These are phyloP conservation scores for Ambrosiella cleistominuta DNA, from an alignment of 2,329 filamentous ascomycete genomes.

Conservation along the genomic window DNA sequence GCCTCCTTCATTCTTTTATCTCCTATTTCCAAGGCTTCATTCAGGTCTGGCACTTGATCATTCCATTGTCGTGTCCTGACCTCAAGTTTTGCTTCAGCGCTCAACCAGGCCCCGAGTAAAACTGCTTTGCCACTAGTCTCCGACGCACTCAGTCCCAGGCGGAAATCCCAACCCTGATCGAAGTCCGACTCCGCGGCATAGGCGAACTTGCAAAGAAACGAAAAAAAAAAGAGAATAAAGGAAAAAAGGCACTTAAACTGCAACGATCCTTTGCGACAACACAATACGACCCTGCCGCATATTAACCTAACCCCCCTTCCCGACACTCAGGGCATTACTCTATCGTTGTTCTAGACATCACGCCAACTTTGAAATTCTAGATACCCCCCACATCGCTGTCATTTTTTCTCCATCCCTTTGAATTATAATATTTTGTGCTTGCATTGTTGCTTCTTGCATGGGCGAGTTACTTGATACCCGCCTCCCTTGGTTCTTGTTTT, in stretches of 20 bases:
- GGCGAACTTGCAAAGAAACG: not conserved
- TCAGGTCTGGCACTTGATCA: not conserved
- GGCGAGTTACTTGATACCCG: not conserved
- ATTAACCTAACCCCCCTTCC: not conserved
- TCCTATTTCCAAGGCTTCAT: not conserved
- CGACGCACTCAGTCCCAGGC: not conserved
- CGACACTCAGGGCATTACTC: not conserved
- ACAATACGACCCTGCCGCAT: not conserved
- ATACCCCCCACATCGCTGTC: not conserved
- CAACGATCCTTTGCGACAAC: constrained; percentile 1
- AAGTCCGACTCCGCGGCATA: not conserved
- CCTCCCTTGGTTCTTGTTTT: not conserved
- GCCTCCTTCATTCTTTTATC: not conserved
- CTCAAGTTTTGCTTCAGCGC: not conserved
- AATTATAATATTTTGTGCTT: not conserved
- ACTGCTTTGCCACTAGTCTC: not conserved
- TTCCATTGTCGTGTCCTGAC: not conserved
- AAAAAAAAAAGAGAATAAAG: not conserved
- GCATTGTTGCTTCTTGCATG: not conserved
- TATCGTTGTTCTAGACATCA: not conserved
- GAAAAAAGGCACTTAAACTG: not conserved
- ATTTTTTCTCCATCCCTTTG: not conserved
- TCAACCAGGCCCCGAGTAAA: not conserved
- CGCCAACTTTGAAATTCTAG: not conserved
- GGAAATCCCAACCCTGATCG: not conserved